Base-by-base conservation (phyloP, 768 basidiomycete genomes). In the Tricholoma sp. region DNA sequence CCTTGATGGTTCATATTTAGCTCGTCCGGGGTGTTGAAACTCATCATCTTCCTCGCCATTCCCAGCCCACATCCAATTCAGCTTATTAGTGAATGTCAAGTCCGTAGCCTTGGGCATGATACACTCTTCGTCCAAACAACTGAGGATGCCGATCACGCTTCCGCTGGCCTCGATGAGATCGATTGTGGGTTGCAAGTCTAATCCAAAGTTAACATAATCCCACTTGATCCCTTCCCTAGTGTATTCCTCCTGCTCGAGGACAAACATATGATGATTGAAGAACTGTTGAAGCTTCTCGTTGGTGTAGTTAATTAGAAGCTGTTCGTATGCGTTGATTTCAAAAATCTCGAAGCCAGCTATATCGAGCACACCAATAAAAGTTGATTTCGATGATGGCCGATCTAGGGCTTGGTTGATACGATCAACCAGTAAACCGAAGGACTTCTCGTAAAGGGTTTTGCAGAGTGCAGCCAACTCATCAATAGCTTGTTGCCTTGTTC, bases 51-150 rank as follows among this genome's bases (percentile, higher is more conserved):
- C 68, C 47, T 83, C 79, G 8, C 70, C 71, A 28, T 71, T 65
- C 24, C 74, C 66, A 15, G 75, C 76, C 94, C 94, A 98, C 57
- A 92, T 75, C 11, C 80, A 76, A 63, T 93, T 81, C 2, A 98
- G 81, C 71, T 98, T 98, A 72, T 92, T 84, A 32, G 94, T 93
- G 74, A 99, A 98, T 0, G 95, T 98, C 42, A 84, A 73, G 69
- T 99, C 96, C 11, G 89, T 92, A 3, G 96, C 96, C 68, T 93
- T 94, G n/a, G 96, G 97, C 96, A 98, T 99, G 71, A 99, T 98
- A 68, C 96, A 98, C 61, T 98, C 96, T 68, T 98, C 97, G 68
- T 99, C 97, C 34, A 99, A 74, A 64, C 89, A 88, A 59, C 93
- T 91, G 45, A 99, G 80, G 57, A 98, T 88, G 53, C 97, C 97